Evolutionary conservation across 2,329 filamentous ascomycete genomes (phyloP).

Genomic region (Neopestalotiopsis clavispora): DNA sequence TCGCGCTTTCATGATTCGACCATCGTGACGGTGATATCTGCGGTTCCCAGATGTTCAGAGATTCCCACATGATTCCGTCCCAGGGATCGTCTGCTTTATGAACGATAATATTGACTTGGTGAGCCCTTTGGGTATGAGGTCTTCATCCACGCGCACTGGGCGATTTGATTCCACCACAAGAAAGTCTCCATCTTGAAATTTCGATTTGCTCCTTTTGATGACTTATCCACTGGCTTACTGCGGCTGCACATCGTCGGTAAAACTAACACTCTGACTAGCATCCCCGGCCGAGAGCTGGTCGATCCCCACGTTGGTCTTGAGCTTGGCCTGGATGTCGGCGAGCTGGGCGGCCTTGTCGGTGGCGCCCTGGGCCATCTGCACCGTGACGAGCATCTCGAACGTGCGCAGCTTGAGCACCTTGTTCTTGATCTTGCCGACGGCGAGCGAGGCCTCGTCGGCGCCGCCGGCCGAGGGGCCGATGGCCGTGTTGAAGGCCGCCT

Average conservation of each 20-base stretch:
- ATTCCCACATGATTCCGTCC: too few species aligned
- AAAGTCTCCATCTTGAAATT: too few species aligned
- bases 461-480: slow-evolving; percentile 13
- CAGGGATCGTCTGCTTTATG: too few species aligned
- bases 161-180: too few species aligned
- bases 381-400: slow-evolving; percentile 18
- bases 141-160: too few species aligned
- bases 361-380: slow-evolving; percentile 18
- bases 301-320: slow-evolving; percentile 18
- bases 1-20: too few species aligned
- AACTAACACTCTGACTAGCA: slow-evolving; percentile 20
- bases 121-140: too few species aligned
- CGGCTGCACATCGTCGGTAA: slow-evolving; percentile 18
- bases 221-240: background rate
- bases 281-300: slow-evolving; percentile 14
- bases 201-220: too few species aligned
- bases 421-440: slow-evolving; percentile 22
- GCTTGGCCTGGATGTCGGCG: slow-evolving; percentile 18
- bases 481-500: slow-evolving; percentile 19
- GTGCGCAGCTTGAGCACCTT: slow-evolving; percentile 22
- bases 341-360: slow-evolving; percentile 18
- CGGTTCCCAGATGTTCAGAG: too few species aligned
- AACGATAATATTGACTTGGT: too few species aligned
- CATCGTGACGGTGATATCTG: too few species aligned
- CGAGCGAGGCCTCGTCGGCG: background rate